Conservation (phyloP, 352 stramenopile genomes). For the Globisporangium irregulare region DNA sequence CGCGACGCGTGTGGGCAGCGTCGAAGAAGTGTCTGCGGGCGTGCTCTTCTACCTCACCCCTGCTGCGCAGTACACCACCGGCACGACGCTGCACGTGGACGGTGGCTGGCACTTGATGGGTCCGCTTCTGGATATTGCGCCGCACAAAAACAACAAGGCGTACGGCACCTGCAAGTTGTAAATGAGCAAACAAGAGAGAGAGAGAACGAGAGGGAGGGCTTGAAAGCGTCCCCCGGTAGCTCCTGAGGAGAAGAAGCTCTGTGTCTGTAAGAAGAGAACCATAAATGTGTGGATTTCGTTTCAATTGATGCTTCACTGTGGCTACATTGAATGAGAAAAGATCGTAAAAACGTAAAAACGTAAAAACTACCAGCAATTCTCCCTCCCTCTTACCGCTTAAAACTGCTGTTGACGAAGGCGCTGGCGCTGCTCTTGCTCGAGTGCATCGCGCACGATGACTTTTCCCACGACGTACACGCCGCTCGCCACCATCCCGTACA, state of each 20-base stretch:
- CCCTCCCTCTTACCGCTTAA: background rate
- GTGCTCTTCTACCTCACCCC: conserved; percentile 86
- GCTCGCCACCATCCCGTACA: conserved; percentile 85
- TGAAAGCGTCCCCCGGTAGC: background rate
- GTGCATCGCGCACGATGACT: conserved; percentile 64
- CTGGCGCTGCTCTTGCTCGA: conserved; percentile 71
- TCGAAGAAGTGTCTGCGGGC: conserved; percentile 82
- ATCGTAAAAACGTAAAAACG: background rate
- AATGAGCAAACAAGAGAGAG: background rate
- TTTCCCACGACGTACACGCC: conserved; percentile 79
- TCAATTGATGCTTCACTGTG: background rate
- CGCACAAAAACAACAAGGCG: conserved; percentile 61
- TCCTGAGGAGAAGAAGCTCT: background rate
- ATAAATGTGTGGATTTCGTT: background rate
- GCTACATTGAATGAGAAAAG: background rate
- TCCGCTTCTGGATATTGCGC: conserved; percentile 59
- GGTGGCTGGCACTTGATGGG: conserved; percentile 55
- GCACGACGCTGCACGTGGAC: conserved; percentile 75
- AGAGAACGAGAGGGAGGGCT: background rate
- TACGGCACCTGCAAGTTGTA: conserved; percentile 67
- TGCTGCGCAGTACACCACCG: conserved; percentile 83
- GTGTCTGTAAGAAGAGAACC: background rate
- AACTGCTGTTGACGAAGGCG: conserved; percentile 41
- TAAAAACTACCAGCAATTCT: background rate
- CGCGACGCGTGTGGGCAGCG: conserved; percentile 86